Evolutionary conservation across 768 basidiomycete species (phyloP).

Genomic region (Tylopilus sp.): DNA sequence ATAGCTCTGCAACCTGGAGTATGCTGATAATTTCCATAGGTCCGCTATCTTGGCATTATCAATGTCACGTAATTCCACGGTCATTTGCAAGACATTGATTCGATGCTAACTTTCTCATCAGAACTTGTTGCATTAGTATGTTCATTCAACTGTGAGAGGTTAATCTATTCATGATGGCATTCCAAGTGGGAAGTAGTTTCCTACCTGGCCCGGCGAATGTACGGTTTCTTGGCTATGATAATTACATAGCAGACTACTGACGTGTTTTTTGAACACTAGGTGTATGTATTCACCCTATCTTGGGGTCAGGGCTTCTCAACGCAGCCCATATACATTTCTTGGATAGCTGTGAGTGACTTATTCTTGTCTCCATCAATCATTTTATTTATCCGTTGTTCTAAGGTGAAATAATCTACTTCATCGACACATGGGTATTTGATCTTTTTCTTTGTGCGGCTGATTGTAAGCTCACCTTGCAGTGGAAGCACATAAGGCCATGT

Average conservation of each 20-base stretch:
- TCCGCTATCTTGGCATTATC: conserved; percentile 7
- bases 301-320: no score
- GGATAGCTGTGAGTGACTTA: conserved; percentile 7
- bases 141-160: no score
- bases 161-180: neutral
- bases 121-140: no score
- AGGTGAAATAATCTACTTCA: neutral
- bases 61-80: neutral
- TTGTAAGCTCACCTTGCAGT: neutral
- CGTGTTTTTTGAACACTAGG: neutral
- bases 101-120: neutral
- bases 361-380: no score
- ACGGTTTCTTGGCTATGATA: neutral
- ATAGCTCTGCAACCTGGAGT: no score
- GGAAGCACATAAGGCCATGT: no score
- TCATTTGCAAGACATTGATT: neutral
- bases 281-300: neutral
- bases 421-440: neutral
- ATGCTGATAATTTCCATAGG: neutral
- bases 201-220: neutral
- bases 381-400: neutral
- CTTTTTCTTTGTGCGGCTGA: conserved; percentile 6
- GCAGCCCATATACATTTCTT: neutral
- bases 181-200: conserved; percentile 5
- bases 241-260: no score